Conservation (phyloP, 2,329 filamentous ascomycete genomes). For the Colletotrichum lentis region DNA sequence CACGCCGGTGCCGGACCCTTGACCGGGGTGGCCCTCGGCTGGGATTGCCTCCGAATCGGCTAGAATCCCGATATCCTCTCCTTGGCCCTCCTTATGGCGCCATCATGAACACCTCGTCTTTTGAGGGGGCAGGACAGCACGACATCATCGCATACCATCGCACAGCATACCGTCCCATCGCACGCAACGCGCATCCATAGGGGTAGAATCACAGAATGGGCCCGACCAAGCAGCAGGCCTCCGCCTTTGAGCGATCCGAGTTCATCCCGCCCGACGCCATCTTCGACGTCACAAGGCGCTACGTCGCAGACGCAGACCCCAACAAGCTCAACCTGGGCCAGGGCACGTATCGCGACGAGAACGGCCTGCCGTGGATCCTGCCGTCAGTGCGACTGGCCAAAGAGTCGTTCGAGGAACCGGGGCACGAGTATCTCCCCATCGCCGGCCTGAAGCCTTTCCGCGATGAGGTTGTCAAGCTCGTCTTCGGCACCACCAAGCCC, state of each 20-base stretch:
- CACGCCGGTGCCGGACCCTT: constrained; percentile 31
- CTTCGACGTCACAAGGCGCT: constrained; percentile 48
- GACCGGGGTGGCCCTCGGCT: constrained; percentile 7
- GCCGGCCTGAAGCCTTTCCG: constrained; percentile 46
- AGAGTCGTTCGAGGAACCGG: constrained; percentile 38
- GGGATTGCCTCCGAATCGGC: constrained; percentile 31
- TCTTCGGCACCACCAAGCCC: constrained; percentile 43
- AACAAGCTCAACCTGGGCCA: constrained; percentile 52
- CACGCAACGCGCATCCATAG: background rate
- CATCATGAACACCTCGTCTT: background rate
- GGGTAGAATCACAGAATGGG: constrained; percentile 11
- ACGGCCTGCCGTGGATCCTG: constrained; percentile 50
- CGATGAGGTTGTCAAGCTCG: constrained; percentile 45
- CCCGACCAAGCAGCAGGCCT: constrained; percentile 23
- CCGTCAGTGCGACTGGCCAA: constrained; percentile 47
- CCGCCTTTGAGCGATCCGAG: constrained; percentile 40
- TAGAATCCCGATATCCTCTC: constrained; percentile 16
- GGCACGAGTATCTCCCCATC: constrained; percentile 52
- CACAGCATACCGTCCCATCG: background rate
- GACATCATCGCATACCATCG: background rate
- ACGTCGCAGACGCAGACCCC: constrained; percentile 43
- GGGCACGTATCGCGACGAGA: constrained; percentile 51
- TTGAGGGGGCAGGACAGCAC: background rate
- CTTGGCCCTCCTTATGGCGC: background rate
- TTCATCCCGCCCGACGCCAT: constrained; percentile 46